These are phyloP conservation scores for Plenodomus tracheiphilus DNA, from an alignment of 2,329 filamentous ascomycete species.

Conservation along the genomic window DNA sequence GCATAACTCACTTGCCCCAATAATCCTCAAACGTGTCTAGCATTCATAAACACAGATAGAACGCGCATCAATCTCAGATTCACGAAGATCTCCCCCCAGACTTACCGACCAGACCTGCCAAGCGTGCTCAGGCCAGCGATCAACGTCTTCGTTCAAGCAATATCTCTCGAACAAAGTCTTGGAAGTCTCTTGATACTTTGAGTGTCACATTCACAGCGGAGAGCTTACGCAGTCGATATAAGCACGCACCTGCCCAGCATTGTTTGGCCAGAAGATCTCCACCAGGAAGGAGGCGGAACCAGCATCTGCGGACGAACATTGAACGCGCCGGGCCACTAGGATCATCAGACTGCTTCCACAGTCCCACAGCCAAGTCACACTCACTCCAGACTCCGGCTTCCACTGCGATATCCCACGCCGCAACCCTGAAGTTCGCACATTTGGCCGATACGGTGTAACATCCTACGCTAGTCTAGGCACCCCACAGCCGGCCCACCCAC, in stretches of 20 bases:
- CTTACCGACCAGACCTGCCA: constrained; percentile 25
- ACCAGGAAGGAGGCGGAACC: constrained; percentile 10
- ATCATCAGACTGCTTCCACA: constrained; percentile 14
- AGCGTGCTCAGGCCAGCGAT: constrained; percentile 26
- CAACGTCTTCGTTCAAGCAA: constrained; percentile 13
- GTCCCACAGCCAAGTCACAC: constrained; percentile 21
- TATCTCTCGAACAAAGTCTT: constrained; percentile 22
- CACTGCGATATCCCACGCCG: constrained; percentile 39
- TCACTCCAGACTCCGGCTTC: constrained; percentile 14
- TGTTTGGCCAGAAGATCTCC: constrained; percentile 15
- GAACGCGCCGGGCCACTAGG: constrained; percentile 21
- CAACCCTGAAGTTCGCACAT: constrained; percentile 1
- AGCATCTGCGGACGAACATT: constrained; percentile 21
- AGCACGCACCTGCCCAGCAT: constrained; percentile 23
- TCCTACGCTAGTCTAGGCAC: constrained; percentile 3
- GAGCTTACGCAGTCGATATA: constrained; percentile 22
- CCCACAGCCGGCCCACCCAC: constrained; percentile 2
- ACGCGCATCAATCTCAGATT: constrained; percentile 16
- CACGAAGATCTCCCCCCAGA: constrained; percentile 19
- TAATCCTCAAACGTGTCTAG: constrained; percentile 26
- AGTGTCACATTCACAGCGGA: constrained; percentile 24
- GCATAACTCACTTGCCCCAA: constrained; percentile 20
- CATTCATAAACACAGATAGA: constrained; percentile 15
- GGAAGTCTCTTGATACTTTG: constrained; percentile 25
- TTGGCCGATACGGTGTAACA: neutral